Base-by-base conservation (phyloP, 1,139 yeast genomes). In the Blastobotrys petasosporus region DNA sequence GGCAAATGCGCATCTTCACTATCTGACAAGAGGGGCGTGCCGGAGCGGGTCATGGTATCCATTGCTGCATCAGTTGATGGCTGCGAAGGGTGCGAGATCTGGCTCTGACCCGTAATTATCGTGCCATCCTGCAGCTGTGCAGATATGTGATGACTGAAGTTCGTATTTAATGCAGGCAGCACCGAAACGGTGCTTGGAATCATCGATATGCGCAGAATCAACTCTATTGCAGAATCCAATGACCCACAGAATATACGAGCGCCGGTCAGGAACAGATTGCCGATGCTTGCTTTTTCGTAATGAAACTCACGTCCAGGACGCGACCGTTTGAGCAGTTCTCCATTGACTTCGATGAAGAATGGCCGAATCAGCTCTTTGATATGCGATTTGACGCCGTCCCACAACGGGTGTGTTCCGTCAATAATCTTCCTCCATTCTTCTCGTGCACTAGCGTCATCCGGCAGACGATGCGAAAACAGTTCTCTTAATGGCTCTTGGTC, bases 61-160 rank as follows among this genome's bases (percentile, higher is more conserved):
- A 29, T 32, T 6, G 32, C 28, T 9, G 35, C 32, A 29, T 41
- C 47, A 10, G 23, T 25, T 8, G 47, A 23, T 13, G 32, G 36
- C 7, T 49, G 54, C 2, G 63, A 68, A 2, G 97, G 97, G 64
- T 90, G 97, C 0, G 96, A 87, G 7, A 90, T 90, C 59, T 88
- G 95, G 2, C 94, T 83, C 63, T 90, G 97, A n/a, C 97, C 97
- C 0, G 94, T 84, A 32, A 90, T 83, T 2, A 84, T 70, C 6
- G 76, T 69, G 1, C 94, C 95, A 63, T 86, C 77, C 34, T 71
- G 69, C 36, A 90, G 68, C 33, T 76, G 57, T 0, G 96, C 97
- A 48, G 94, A 81, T 16, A 90, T 88, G 59, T 88, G 95, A 55
- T 86, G 86, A 16, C 90, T 81, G 65, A 84, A 85, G 57, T 82